Base-by-base conservation (phyloP, 441 rosid species). In the Biscutella laevigata region DNA sequence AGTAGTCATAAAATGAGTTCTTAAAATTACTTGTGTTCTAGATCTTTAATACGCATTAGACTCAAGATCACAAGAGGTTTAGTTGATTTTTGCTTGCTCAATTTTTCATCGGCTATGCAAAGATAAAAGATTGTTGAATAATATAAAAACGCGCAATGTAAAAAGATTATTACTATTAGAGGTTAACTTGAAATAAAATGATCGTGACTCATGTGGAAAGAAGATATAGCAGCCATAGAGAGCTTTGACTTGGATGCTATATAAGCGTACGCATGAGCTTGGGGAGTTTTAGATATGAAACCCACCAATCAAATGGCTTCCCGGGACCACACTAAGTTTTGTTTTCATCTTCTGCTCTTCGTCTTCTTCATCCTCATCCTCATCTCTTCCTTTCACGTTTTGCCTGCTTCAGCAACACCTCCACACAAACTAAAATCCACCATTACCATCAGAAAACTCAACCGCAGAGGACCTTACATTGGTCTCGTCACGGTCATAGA, bases 401-500 rank as follows among this genome's bases (percentile, higher is more conserved):
- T 54, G 15, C 34, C 13, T 30, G 67, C 52, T 11, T 61, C 59
- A 25, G 26, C 71, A 20, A 37, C 35, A 10, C 34, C 57, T 32
- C 29, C 49, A 36, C 25, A 50, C 7, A 58, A 21, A 22, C 55
- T 27, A 25, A 15, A 45, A 45, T 15, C 72, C 24, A 6, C 62
- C 66, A 61, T 21, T 21, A 20, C 48, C 15, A 61, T 69, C 42
- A 58, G 61, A 41, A 51, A 44, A 36, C 13, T 75, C 30, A 75
- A 73, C 59, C 39, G 40, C 8, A 37, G 35, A 36, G 78, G 78
- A 47, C 74, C 70, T 5, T 71, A 64, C 42, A 7, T 75, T 7
- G 83, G 77, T 27, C 75, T 75, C 4, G 44, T 75, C 15, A 71
- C 77, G 0, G 78, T 75, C 12, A 26, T 48, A 35, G 61, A 71